Evolutionary conservation across 495 filamentous ascomycete species (phyloP).

Genomic region (Penicillium diatomitis): DNA sequence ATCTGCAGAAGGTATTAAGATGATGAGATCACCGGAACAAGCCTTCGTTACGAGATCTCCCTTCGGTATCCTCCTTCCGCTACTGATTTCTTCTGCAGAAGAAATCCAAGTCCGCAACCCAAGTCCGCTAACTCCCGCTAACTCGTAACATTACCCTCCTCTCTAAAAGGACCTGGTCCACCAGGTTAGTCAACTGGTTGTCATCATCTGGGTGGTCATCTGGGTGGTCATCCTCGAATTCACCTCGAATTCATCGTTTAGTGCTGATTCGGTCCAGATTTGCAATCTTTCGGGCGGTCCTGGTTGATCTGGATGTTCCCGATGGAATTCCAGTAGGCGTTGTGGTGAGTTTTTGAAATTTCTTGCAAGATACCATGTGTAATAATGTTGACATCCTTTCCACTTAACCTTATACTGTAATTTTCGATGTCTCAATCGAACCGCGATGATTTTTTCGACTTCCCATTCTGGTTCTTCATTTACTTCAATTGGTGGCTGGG

Average conservation of each 20-base stretch:
- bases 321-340: not conserved
- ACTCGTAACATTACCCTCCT: too few relatives aligned
- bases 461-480: conserved; percentile 5
- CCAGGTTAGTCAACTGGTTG: not conserved
- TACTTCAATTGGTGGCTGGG: not conserved
- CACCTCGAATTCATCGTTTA: not conserved
- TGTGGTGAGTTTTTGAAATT: conserved; percentile 3
- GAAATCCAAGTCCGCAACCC: too few relatives aligned
- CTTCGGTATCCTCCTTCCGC: too few relatives aligned
- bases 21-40: too few relatives aligned
- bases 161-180: not conserved
- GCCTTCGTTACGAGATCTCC: too few relatives aligned
- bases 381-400: not conserved
- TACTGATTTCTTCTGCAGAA: too few relatives aligned
- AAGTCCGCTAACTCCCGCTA: too few relatives aligned
- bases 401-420: conserved; percentile 3
- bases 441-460: not conserved
- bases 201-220: not conserved
- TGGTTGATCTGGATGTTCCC: not conserved
- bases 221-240: too few relatives aligned
- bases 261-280: not conserved
- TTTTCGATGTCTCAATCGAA: not conserved
- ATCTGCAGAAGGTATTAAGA: too few relatives aligned
- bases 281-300: not conserved
- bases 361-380: not conserved